phyloP scores from a whole-genome alignment of 169 alveolate genomes.

The Cyclospora cayetanensis region DNA sequence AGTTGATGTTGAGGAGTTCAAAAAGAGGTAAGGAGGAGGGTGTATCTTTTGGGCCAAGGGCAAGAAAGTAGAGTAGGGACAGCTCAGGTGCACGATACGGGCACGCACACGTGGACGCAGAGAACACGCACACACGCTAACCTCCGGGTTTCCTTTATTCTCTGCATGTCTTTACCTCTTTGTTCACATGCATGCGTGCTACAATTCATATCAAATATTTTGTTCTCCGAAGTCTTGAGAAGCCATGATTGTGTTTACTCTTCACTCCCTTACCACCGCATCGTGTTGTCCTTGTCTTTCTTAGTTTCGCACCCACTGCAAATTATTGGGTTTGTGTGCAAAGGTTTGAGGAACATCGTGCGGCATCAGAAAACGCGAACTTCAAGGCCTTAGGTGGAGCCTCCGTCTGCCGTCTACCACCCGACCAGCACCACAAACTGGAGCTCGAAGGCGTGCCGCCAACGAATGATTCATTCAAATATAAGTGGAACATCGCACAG shows the following conservation, averaged over 20 bases:
- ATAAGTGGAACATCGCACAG: conserved; percentile 73
- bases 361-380: conserved; percentile 62
- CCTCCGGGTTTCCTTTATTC: too few species aligned
- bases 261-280: too few species aligned
- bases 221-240: too few species aligned
- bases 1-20: conserved; percentile 86
- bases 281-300: too few species aligned
- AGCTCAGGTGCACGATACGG: not conserved
- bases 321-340: too few species aligned
- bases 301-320: too few species aligned
- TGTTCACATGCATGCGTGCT: too few species aligned
- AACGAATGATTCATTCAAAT: conserved; percentile 77
- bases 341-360: conserved; percentile 69
- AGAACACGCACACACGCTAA: too few species aligned
- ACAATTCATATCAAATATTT: too few species aligned
- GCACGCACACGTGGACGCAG: not conserved
- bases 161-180: too few species aligned
- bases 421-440: conserved; percentile 77
- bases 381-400: conserved; percentile 57
- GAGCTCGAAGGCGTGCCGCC: conserved; percentile 57
- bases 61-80: not conserved
- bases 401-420: conserved; percentile 59
- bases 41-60: not conserved
- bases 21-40: conserved; percentile 52
- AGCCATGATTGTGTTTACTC: too few species aligned